Percentiles rank a stretch among this genome's conserved stretches.
Evolutionary conservation across 768 basidiomycete species (phyloP).

Genomic region (Suillus alpinus): DNA sequence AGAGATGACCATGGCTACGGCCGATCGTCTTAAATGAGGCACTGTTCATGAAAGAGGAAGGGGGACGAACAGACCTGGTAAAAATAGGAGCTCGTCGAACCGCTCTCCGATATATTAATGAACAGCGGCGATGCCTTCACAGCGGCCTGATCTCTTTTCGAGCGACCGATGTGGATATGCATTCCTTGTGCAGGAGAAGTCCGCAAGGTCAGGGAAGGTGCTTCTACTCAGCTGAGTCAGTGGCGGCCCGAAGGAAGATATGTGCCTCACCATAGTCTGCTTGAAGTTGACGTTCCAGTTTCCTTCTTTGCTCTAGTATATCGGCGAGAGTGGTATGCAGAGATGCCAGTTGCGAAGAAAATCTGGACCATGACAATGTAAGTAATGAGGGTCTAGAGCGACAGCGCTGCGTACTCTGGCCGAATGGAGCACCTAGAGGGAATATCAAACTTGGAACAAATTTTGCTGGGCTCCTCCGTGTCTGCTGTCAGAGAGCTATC

Average conservation of each 20-base stretch:
- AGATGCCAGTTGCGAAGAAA: slow-evolving; percentile 48
- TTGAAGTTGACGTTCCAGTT: slow-evolving; percentile 56
- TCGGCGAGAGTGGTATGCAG: slow-evolving; percentile 49
- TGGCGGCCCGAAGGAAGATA: background rate
- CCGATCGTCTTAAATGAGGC: background rate
- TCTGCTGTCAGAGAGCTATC: slow-evolving; percentile 15
- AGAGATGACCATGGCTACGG: slow-evolving; percentile 71
- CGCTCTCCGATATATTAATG: slow-evolving; percentile 56
- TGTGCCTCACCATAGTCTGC: slow-evolving; percentile 45
- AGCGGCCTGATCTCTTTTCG: slow-evolving; percentile 57
- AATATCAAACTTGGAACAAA: slow-evolving; percentile 25
- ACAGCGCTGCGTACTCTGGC: slow-evolving; percentile 46
- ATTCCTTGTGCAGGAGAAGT: slow-evolving; percentile 66
- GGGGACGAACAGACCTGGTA: slow-evolving; percentile 43
- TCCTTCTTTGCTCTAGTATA: slow-evolving; percentile 44
- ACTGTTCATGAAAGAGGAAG: background rate
- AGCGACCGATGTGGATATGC: slow-evolving; percentile 68
- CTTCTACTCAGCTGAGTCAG: slow-evolving; percentile 39
- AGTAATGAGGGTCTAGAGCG: background rate
- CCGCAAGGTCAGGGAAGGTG: slow-evolving; percentile 72
- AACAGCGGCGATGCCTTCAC: slow-evolving; percentile 51
- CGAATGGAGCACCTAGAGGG: slow-evolving; percentile 56
- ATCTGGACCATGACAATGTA: slow-evolving; percentile 37
- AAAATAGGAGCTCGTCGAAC: slow-evolving; percentile 68
- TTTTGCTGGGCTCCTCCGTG: slow-evolving; percentile 6